Evolutionary conservation across 257 asterid genomes (phyloP).

Genomic region (Nicotiana obtusifolia): DNA sequence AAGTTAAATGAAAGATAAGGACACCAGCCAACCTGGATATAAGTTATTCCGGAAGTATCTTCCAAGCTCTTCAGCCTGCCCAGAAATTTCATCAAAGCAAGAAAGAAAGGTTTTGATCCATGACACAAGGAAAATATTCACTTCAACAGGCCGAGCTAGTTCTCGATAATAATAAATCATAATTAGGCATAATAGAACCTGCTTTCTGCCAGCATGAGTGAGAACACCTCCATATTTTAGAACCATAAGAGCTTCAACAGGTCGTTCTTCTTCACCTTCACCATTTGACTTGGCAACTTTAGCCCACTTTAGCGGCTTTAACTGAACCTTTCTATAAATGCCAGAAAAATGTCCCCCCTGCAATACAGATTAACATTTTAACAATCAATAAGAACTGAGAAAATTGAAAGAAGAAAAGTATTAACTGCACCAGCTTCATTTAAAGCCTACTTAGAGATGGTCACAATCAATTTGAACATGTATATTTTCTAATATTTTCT

Average conservation of each 20-base stretch:
- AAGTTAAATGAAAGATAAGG: not conserved
- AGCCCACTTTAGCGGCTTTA: constrained; percentile 89
- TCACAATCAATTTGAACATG: not conserved
- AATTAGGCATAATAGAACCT: constrained; percentile 36
- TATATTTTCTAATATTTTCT: not conserved
- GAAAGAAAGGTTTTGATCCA: not conserved
- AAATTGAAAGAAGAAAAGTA: not conserved
- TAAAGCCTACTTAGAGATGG: not conserved
- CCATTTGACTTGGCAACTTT: constrained; percentile 67
- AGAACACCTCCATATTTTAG: constrained; percentile 99
- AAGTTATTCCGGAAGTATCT: constrained; percentile 87
- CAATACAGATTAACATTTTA: constrained; percentile 16
- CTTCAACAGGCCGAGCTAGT: not conserved
- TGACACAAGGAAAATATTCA: not conserved
- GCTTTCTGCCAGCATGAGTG: constrained; percentile 97
- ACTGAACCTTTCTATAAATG: constrained; percentile 90
- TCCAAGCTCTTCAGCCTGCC: constrained; percentile 97
- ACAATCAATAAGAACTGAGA: not conserved
- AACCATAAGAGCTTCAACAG: constrained; percentile 93
- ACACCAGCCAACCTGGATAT: constrained; percentile 74
- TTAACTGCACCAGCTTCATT: no score
- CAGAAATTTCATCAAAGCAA: constrained; percentile 19
- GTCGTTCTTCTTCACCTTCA: constrained; percentile 91
- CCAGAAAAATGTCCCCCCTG: constrained; percentile 99
- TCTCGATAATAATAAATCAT: not conserved